Evolutionary conservation across 441 rosid genomes (phyloP).

Genomic region (Aleurites moluccanus): DNA sequence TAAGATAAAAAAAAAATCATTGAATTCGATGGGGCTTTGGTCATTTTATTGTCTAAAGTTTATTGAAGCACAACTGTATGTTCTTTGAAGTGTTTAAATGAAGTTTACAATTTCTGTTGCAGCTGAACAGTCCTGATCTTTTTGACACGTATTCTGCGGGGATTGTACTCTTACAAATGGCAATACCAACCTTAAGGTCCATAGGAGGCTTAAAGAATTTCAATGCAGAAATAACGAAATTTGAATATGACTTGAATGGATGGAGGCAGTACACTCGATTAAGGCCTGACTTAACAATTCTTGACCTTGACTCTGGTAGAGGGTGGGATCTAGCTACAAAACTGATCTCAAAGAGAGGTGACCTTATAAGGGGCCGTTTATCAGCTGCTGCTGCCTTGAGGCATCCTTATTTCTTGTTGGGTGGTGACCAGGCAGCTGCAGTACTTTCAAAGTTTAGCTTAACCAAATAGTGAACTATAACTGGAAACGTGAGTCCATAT

Average conservation of each 20-base stretch:
- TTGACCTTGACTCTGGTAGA: slow-evolving; percentile 88
- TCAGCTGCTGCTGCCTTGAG: slow-evolving; percentile 91
- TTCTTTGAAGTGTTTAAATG: slow-evolving; percentile 16
- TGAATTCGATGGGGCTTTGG: neutral
- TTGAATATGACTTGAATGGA: slow-evolving; percentile 59
- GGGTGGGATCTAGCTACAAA: slow-evolving; percentile 95
- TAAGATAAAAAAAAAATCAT: neutral
- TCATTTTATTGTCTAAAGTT: neutral
- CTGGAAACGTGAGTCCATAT: slow-evolving; percentile 19
- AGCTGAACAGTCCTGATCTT: slow-evolving; percentile 94
- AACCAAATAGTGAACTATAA: slow-evolving; percentile 39
- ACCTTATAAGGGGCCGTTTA: slow-evolving; percentile 77
- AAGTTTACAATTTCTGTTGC: slow-evolving; percentile 33
- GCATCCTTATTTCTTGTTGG: slow-evolving; percentile 93
- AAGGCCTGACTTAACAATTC: slow-evolving; percentile 75
- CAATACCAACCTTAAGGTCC: slow-evolving; percentile 74
- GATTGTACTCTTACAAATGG: slow-evolving; percentile 91
- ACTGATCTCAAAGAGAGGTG: slow-evolving; percentile 79
- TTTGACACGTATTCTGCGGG: slow-evolving; percentile 94
- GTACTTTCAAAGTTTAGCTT: slow-evolving; percentile 79
- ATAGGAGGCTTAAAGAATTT: slow-evolving; percentile 75
- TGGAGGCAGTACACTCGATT: slow-evolving; percentile 74
- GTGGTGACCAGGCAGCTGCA: slow-evolving; percentile 91
- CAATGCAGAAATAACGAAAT: slow-evolving; percentile 63
- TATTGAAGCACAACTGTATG: neutral